A percentile compares a stretch with the other conserved stretches of the same genome.
Evolutionary conservation across 2,329 filamentous ascomycete genomes (phyloP).

Genomic region (Cladosporium velox): DNA sequence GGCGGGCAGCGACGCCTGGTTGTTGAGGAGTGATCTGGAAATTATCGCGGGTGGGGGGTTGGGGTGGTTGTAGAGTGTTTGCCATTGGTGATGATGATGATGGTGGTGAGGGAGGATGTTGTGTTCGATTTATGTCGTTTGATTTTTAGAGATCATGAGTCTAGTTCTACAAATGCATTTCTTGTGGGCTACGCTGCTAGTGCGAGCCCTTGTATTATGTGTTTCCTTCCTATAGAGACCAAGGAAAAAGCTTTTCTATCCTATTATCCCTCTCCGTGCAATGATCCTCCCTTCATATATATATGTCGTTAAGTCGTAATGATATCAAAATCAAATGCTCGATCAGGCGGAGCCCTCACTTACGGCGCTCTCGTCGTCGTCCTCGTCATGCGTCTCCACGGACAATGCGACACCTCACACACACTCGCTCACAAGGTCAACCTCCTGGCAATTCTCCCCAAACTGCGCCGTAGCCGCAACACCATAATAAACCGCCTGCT

Average conservation of each 20-base stretch:
- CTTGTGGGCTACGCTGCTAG: neutral
- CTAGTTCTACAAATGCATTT: neutral
- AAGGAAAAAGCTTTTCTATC: neutral
- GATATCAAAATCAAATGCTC: neutral
- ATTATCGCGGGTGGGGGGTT: conserved; percentile 65
- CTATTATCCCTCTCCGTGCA: neutral
- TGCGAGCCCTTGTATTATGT: neutral
- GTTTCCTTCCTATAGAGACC: neutral
- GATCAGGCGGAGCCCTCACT: neutral
- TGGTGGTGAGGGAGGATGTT: neutral
- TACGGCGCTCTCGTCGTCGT: neutral
- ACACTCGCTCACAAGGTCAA: conserved; percentile 21
- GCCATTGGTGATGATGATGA: neutral
- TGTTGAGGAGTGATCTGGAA: conserved; percentile 70
- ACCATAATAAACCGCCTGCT: conserved; percentile 17
- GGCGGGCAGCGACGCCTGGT: conserved; percentile 68
- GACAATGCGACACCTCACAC: neutral
- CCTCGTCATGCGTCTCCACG: neutral
- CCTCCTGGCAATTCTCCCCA: conserved; percentile 16
- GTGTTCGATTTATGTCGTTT: neutral
- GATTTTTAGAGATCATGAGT: neutral
- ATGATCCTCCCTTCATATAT: neutral
- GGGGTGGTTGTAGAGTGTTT: conserved; percentile 49
- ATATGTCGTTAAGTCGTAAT: neutral
- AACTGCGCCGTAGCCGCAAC: conserved; percentile 11